Base-by-base conservation (phyloP, 176 grass and related monocot species). In the Cenchrus fungigraminus region DNA sequence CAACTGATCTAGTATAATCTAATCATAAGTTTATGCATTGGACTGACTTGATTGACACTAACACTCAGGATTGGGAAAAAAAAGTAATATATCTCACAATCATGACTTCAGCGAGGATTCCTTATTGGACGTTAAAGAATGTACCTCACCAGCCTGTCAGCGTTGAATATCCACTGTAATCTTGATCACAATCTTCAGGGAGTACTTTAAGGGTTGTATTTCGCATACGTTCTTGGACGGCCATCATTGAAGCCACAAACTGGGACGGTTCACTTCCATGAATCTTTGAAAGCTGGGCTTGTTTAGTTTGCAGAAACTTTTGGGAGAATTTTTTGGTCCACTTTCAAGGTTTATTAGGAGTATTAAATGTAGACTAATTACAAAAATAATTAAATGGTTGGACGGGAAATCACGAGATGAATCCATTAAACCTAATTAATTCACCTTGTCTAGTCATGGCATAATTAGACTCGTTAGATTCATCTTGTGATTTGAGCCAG, bases 141-240 rank as follows among this genome's bases (percentile, higher is more conserved):
- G 77, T 12, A 50, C 4, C 22, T 10, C 60, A 50, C 43, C 44
- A 79, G 28, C 43, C 58, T 79, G 43, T 50, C 59, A 19, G 43
- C 59, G 60, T 79, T 79, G 59, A 79, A 65, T 65, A 79, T 78
- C 58, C n/a, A 49, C 8, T 52, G 15, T 5, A 14, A 56, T 55
- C 72, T 17, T 37, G 31, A 34, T 75, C 58, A 79, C n/a, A 64
- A 64, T 79, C 58, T 70, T 70, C 67, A 79, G 43, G 76, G 29
- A 49, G 29, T 74, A 54, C 2, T 78, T 78, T 63, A 64, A 79
- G 76, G 42, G 64, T 62, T 49, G 42, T 58, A 47, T 4, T 16
- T 25, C 14, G n/a, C 40, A 31, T 32, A 22, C 47, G 10, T 2
- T 55, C 52, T 15, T 57, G 16, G 29, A 2, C 59, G 37, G 37